A percentile compares a stretch with the other conserved stretches of the same genome.
These are phyloP conservation scores for Dendrobium huoshanense DNA, from an alignment of 106 monocot species.

Conservation along the genomic window DNA sequence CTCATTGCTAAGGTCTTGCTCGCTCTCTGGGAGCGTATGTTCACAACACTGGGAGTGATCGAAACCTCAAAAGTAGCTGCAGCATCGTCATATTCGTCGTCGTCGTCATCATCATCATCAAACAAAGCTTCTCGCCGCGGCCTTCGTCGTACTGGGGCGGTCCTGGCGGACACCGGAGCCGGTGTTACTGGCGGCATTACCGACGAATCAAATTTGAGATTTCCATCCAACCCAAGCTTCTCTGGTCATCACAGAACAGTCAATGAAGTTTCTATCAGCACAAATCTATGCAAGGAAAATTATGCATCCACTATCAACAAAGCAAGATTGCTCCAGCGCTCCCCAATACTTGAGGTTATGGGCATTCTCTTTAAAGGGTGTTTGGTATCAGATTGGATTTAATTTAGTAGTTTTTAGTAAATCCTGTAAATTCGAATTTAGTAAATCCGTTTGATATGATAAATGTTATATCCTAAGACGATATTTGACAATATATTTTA, in stretches of 20 bases:
- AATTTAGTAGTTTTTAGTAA: too few relatives aligned
- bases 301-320: too few relatives aligned
- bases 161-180: conserved; percentile 37
- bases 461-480: too few relatives aligned
- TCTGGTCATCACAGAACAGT: conserved; percentile 24
- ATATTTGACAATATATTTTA: too few relatives aligned
- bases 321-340: too few relatives aligned
- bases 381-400: too few relatives aligned
- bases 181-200: conserved; percentile 42
- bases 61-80: conserved; percentile 11
- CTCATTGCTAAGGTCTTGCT: conserved; percentile 85
- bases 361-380: too few relatives aligned
- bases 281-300: neutral
- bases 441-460: too few relatives aligned
- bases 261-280: neutral
- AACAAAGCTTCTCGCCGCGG: conserved; percentile 18
- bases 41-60: conserved; percentile 25
- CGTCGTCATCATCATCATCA: conserved; percentile 9
- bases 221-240: conserved; percentile 47
- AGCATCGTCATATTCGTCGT: conserved; percentile 13
- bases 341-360: too few relatives aligned
- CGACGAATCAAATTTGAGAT: conserved; percentile 21
- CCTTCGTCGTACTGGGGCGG: conserved; percentile 43
- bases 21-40: conserved; percentile 56
- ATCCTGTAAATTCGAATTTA: too few relatives aligned